Evolutionary conservation across 495 filamentous ascomycete genomes (phyloP).

Genomic region (Xylaria cubensis): DNA sequence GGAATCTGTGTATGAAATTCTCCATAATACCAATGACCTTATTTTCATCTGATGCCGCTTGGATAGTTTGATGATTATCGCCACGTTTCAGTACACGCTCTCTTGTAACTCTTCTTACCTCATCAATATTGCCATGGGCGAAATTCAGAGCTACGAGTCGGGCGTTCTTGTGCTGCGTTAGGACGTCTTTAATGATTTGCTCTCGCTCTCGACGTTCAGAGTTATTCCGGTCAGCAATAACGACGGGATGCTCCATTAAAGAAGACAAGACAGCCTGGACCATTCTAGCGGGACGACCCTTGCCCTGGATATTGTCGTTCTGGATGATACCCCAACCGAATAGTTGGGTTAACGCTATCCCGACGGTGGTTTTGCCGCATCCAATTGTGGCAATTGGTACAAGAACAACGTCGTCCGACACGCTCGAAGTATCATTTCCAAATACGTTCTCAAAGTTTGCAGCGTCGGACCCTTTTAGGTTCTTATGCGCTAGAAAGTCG

Average conservation of each 20-base stretch:
- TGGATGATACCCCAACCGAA: slow-evolving; percentile 95
- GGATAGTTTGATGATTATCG: slow-evolving; percentile 98
- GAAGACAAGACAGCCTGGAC: slow-evolving; percentile 66
- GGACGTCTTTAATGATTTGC: slow-evolving; percentile 84
- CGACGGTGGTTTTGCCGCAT: slow-evolving; percentile 95
- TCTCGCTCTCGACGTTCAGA: slow-evolving; percentile 84
- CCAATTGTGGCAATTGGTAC: slow-evolving; percentile 90
- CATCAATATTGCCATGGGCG: slow-evolving; percentile 74
- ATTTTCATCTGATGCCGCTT: slow-evolving; percentile 67
- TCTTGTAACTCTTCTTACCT: slow-evolving; percentile 76
- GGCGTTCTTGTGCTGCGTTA: slow-evolving; percentile 61
- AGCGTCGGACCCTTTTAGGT: slow-evolving; percentile 81
- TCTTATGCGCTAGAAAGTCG: slow-evolving; percentile 79
- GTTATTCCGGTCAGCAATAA: slow-evolving; percentile 94
- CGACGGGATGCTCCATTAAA: slow-evolving; percentile 67
- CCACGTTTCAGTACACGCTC: slow-evolving; percentile 82
- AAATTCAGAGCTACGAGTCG: slow-evolving; percentile 92
- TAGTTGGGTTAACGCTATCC: slow-evolving; percentile 78
- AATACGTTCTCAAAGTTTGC: slow-evolving; percentile 50
- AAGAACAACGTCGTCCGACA: slow-evolving; percentile 72
- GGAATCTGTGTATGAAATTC: slow-evolving; percentile 86
- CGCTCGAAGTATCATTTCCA: slow-evolving; percentile 42
- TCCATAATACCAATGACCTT: slow-evolving; percentile 94
- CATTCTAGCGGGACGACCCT: slow-evolving; percentile 75
- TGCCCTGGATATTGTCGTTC: slow-evolving; percentile 92